These are phyloP conservation scores for Gossypium thurberi DNA, from an alignment of 345 rosid genomes.

Conservation along the genomic window DNA sequence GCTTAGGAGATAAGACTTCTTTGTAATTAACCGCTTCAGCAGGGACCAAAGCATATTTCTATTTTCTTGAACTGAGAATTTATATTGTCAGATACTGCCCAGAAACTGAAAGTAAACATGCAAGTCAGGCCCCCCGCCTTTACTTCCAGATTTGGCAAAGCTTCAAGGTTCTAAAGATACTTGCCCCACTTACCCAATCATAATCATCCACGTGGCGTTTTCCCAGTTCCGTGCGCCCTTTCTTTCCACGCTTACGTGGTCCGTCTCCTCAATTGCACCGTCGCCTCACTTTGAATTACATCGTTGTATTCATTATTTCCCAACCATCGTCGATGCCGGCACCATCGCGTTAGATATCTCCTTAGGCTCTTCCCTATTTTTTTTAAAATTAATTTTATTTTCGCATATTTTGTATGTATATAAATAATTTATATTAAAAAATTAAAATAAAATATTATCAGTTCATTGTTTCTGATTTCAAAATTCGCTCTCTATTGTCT, in stretches of 20 bases:
- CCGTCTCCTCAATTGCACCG: slow-evolving; percentile 12
- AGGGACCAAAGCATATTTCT: background rate
- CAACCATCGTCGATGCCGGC: slow-evolving; percentile 16
- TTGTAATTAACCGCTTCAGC: background rate
- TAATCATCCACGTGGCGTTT: slow-evolving; percentile 13
- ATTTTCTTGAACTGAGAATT: too few relatives aligned
- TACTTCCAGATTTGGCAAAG: background rate
- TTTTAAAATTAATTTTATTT: background rate
- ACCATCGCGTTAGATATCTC: background rate
- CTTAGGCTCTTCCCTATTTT: background rate
- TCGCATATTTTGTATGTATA: background rate
- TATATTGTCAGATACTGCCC: background rate
- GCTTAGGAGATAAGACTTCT: background rate
- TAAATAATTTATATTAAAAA: background rate
- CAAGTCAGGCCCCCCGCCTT: background rate
- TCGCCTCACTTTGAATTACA: slow-evolving; percentile 6
- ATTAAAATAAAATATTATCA: background rate
- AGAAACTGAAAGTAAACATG: background rate
- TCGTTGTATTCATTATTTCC: slow-evolving; percentile 10
- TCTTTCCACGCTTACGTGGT: slow-evolving; percentile 15
- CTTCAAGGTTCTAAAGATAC: slow-evolving; percentile 3
- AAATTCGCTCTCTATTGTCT: background rate
- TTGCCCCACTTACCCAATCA: background rate
- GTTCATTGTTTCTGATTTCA: background rate
- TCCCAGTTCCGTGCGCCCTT: background rate